A percentile compares a stretch with the other conserved stretches of the same genome.
These are phyloP conservation scores for Dipsacomyces acuminosporus DNA, from an alignment of 371 early-diverging fungal genomes.

Conservation along the genomic window DNA sequence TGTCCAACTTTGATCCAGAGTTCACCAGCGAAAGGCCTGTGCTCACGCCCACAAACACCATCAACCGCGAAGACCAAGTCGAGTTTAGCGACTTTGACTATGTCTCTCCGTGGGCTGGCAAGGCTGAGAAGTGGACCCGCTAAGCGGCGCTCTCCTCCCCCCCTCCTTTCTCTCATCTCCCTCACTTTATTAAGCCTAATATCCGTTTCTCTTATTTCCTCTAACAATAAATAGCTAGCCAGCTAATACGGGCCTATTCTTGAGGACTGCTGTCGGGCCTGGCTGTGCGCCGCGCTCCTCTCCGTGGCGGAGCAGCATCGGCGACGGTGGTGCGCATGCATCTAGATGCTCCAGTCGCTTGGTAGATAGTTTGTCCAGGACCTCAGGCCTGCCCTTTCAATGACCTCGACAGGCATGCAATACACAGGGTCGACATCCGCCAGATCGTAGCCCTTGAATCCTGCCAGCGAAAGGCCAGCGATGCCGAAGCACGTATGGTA, in stretches of 20 bases:
- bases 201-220: not conserved
- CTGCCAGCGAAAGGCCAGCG: constrained; percentile 82
- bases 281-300: too few relatives aligned
- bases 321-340: too few relatives aligned
- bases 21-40: constrained; percentile 87
- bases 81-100: constrained; percentile 90
- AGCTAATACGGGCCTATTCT: too few relatives aligned
- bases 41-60: constrained; percentile 80
- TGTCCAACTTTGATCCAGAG: constrained; percentile 94
- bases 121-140: constrained; percentile 48
- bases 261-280: too few relatives aligned
- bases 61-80: constrained; percentile 77
- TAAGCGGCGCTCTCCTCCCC: constrained; percentile 4
- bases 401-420: constrained; percentile 80
- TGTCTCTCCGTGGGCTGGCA: constrained; percentile 79
- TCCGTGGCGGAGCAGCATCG: not conserved
- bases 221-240: too few relatives aligned
- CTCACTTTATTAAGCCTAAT: too few relatives aligned
- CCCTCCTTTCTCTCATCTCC: not conserved
- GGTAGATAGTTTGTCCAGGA: constrained; percentile 26
- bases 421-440: constrained; percentile 79
- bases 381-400: constrained; percentile 56
- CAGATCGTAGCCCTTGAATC: constrained; percentile 54
- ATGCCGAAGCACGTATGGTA: constrained; percentile 98
- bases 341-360: constrained; percentile 11